Percentiles rank a stretch among this genome's conserved stretches.
Evolutionary conservation across 352 stramenopile species (phyloP).

Genomic region (Phytophthora sp.): DNA sequence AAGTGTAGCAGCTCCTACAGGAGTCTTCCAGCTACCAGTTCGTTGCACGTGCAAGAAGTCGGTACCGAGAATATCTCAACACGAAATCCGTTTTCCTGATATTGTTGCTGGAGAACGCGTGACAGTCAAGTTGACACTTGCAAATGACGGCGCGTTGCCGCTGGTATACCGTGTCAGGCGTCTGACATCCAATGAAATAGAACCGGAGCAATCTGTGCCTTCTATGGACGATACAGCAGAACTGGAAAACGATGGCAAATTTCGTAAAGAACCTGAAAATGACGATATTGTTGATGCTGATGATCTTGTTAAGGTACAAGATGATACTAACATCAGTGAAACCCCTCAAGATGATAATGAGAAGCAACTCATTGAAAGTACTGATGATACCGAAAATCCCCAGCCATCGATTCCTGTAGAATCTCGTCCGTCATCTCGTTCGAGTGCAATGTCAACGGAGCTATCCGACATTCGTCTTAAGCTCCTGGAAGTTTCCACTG

Average conservation of each 20-base stretch:
- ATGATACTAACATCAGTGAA: background rate
- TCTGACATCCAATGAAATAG: background rate
- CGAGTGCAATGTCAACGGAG: conserved; percentile 14
- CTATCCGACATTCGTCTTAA: no score
- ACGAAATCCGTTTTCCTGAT: conserved; percentile 59
- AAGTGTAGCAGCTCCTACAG: conserved; percentile 76
- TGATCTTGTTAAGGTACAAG: background rate
- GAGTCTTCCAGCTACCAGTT: conserved; percentile 78
- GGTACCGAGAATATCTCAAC: conserved; percentile 59
- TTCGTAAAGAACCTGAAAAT: background rate
- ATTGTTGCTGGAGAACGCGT: conserved; percentile 84
- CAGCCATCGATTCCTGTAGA: background rate
- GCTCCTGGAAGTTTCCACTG: no score
- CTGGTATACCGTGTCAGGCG: conserved; percentile 51
- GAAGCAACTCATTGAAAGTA: background rate
- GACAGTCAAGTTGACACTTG: conserved; percentile 55
- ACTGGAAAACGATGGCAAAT: background rate
- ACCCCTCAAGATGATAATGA: conserved; percentile 21
- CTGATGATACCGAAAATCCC: background rate
- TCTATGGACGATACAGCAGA: background rate
- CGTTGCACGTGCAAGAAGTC: conserved; percentile 86
- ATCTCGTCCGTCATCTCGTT: conserved; percentile 3
- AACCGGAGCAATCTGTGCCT: background rate
- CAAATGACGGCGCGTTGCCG: conserved; percentile 78
- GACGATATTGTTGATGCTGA: background rate